Percentiles rank a stretch among this genome's conserved stretches.
phyloP scores from a whole-genome alignment of 192 early-diverging fungal genomes.

The Bifiguratus adelaidae region DNA sequence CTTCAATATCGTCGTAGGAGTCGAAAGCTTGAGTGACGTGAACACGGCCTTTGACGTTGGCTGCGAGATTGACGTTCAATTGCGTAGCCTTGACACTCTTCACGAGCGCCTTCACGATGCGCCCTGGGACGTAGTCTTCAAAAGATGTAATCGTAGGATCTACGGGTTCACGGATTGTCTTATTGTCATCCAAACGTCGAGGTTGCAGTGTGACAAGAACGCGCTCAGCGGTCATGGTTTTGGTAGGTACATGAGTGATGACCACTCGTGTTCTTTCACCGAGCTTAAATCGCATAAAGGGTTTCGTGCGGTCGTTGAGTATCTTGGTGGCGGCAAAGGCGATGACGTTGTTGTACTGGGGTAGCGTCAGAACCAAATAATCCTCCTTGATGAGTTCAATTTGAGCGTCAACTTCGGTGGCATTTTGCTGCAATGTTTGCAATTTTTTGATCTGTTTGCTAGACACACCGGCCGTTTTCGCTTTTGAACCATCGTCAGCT shows the following conservation, averaged over 20 bases:
- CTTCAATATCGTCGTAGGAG: conserved; percentile 1
- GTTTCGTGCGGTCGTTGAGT: conserved; percentile 47
- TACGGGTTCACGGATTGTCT: conserved; percentile 21
- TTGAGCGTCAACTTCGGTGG: conserved; percentile 34
- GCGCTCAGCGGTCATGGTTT: conserved; percentile 13
- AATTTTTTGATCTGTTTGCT: conserved; percentile 7
- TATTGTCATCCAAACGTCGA: conserved; percentile 18
- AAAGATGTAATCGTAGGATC: conserved; percentile 27
- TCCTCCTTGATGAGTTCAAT: conserved; percentile 73
- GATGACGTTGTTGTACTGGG: conserved; percentile 34
- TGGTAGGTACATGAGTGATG: conserved; percentile 26
- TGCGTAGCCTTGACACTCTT: conserved; percentile 35
- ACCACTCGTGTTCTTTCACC: conserved; percentile 39
- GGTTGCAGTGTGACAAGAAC: conserved; percentile 20
- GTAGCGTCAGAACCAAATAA: conserved; percentile 61
- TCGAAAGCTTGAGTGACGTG: conserved; percentile 64
- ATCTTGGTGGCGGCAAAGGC: conserved; percentile 45
- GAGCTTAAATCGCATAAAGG: conserved; percentile 48
- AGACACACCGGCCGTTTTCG: conserved; percentile 1
- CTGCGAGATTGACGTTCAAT: conserved; percentile 52
- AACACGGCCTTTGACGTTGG: conserved; percentile 62
- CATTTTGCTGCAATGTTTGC: conserved; percentile 19
- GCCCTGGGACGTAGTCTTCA: conserved; percentile 35
- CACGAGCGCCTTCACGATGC: conserved; percentile 25
- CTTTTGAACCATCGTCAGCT: conserved; percentile 6